Percentiles rank a stretch among this genome's conserved stretches.
These are phyloP conservation scores for Periglandula ipomoeae DNA, from an alignment of 2,329 filamentous ascomycete genomes.

Conservation along the genomic window DNA sequence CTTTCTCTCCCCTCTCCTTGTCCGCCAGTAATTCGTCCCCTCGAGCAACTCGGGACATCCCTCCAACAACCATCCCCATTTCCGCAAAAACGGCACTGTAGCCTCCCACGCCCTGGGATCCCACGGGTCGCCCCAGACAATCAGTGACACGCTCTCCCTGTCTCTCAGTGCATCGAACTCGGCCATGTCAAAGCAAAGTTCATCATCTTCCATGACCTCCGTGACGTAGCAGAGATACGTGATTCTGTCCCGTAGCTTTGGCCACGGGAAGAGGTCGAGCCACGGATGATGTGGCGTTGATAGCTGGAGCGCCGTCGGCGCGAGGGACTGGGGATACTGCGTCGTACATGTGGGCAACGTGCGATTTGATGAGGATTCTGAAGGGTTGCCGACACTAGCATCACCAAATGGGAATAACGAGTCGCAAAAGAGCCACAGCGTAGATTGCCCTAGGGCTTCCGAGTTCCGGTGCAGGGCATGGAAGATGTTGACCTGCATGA, in stretches of 20 bases:
- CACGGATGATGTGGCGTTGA: constrained; percentile 21
- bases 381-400: no score
- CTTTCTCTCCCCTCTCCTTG: no score
- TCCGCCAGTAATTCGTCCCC: constrained; percentile 33
- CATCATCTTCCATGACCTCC: not conserved
- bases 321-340: no score
- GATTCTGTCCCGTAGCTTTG: constrained; percentile 20
- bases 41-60: constrained; percentile 27
- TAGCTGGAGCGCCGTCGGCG: constrained; percentile 19
- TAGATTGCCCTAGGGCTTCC: no score
- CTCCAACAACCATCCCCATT: constrained; percentile 28
- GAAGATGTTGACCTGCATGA: no score
- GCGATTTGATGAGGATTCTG: no score
- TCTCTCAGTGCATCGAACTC: not conserved
- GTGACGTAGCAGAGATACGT: constrained; percentile 14
- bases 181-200: constrained; percentile 6
- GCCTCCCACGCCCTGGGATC: constrained; percentile 31
- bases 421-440: no score
- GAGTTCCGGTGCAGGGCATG: no score
- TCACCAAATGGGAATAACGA: no score
- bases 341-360: no score
- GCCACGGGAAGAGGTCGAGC: constrained; percentile 23
- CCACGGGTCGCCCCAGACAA: constrained; percentile 32
- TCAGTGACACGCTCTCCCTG: not conserved
- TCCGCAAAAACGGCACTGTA: constrained; percentile 26